Base-by-base conservation (phyloP, 495 filamentous ascomycete genomes). In the Hypoxylon intermedium region DNA sequence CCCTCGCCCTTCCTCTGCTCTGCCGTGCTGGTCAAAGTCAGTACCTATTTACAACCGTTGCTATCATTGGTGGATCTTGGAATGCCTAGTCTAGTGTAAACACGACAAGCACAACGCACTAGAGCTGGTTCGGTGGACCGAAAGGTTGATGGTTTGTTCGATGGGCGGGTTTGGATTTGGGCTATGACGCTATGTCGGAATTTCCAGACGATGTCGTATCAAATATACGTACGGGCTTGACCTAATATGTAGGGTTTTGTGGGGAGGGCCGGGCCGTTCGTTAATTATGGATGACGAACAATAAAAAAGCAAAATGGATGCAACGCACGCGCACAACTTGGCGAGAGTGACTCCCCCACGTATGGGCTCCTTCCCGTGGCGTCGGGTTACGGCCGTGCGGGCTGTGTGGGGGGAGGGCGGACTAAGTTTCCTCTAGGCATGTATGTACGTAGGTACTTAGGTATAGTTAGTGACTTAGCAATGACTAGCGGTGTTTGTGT, bases 281-380 rank as follows among this genome's bases (percentile, higher is more conserved):
- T n/a, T n/a, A n/a, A n/a, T n/a, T n/a, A n/a, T n/a, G n/a, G n/a
- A n/a, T n/a, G n/a, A n/a, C n/a, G n/a, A n/a, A n/a, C n/a, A n/a
- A n/a, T n/a, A n/a, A n/a, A n/a, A n/a, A n/a, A n/a, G 12, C 11
- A 13, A 13, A 37, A n/a, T n/a, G n/a, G 34, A 37, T 34, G 3
- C 5, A 13, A 11, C 9, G 31, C 6, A 13, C 31, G 31, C 5
- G 9, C 2, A 2, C 31, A 11, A 13, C 2, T 37, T 37, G 6
- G 34, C n/a, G 34, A 13, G 34, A 28, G 12, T 13, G 1, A 9
- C 6, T 26, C 41, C 41, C 41, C 41, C 41, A 44, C 41, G 41
- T 44, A 26, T 41, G 13, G 9, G 36, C 16, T 45, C 45, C 51
- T 55, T 56, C 52, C 51, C 58, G 58, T 37, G 44, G 51, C 30